Base-by-base conservation (phyloP, 192 early-diverging fungal genomes). In the Entomortierella lignicola region DNA sequence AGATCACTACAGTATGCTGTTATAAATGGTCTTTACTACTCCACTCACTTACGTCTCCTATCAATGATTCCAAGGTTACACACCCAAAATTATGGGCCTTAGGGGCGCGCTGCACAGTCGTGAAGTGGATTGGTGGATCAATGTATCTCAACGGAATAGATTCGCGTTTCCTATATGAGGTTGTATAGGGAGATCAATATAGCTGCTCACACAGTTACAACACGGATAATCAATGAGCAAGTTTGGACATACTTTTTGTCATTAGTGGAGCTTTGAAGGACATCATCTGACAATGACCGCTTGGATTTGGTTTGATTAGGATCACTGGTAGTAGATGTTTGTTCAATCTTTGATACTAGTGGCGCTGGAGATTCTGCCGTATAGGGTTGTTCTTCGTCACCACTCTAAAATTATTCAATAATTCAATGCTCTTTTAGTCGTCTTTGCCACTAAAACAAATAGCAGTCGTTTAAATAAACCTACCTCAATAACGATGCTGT, bases 111-210 rank as follows among this genome's bases (percentile, higher is more conserved):
- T 77, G 60, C 4, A 69, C 66, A 32, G 44, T 59, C 0, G 66
- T 77, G 25, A 77, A 55, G n/a, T 44, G 26, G 13, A 77, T 34
- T 0, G 74, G 64, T 0, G 74, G 7, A 26, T 77, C 74, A 31
- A 77, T 41, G 32, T 77, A 77, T 29, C 53, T 21, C 11, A 70
- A 30, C 20, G 68, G 31, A n/a, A 58, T 18, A 8, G 31, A 27
- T 21, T 34, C 23, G 31, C 47, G 55, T 12, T n/a, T 12, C 17
- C 66, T 68, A 31, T 7, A 42, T 32, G 26, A 17, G 7, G 4
- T 47, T 2, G 44, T 11, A 58, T 1, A 5, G 30, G 6, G n/a
- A 21, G 30, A 41, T 1, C 8, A 8, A 34, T 7, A n/a, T 30
- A n/a, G n/a, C n/a, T n/a, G n/a, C n/a, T n/a, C n/a, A n/a, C n/a